Conservation (phyloP, 371 early-diverging fungal genomes). For the Rhizopus delemar region DNA sequence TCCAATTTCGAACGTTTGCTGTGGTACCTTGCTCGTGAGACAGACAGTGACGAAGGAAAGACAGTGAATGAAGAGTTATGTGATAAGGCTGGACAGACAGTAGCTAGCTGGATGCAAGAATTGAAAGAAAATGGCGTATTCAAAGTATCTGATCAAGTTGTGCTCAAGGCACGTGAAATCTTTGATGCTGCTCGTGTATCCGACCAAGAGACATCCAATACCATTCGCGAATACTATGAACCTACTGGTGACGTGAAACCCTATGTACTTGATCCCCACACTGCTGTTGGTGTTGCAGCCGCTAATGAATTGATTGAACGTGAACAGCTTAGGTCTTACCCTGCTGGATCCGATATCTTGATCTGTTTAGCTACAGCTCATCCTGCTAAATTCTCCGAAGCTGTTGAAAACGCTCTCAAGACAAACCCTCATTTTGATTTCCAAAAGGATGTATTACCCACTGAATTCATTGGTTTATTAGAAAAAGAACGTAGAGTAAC, state of each 20-base stretch:
- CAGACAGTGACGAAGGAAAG: slow-evolving; percentile 33
- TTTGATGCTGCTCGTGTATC: slow-evolving; percentile 81
- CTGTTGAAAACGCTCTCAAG: slow-evolving; percentile 81
- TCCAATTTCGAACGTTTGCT: slow-evolving; percentile 96
- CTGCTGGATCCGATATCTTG: slow-evolving; percentile 44
- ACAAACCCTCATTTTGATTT: slow-evolving; percentile 58
- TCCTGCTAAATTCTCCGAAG: slow-evolving; percentile 95
- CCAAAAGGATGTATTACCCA: slow-evolving; percentile 65
- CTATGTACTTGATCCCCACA: slow-evolving; percentile 94
- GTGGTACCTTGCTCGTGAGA: slow-evolving; percentile 83
- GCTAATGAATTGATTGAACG: slow-evolving; percentile 60
- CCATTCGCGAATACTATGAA: slow-evolving; percentile 73
- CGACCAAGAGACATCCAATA: slow-evolving; percentile 71
- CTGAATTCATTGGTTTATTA: slow-evolving; percentile 70
- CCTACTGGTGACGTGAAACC: slow-evolving; percentile 48
- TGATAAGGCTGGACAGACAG: slow-evolving; percentile 58
- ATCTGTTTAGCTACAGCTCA: slow-evolving; percentile 92
- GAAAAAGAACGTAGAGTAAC: slow-evolving; percentile 69
- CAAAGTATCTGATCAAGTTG: slow-evolving; percentile 61
- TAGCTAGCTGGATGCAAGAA: slow-evolving; percentile 80
- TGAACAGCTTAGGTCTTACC: slow-evolving; percentile 30
- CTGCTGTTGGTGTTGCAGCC: slow-evolving; percentile 91
- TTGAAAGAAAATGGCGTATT: slow-evolving; percentile 75
- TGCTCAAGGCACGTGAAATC: slow-evolving; percentile 67
- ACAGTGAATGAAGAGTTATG: slow-evolving; percentile 42